Conservation (phyloP, 208 protist species). For the Leishmania guyanensis region DNA sequence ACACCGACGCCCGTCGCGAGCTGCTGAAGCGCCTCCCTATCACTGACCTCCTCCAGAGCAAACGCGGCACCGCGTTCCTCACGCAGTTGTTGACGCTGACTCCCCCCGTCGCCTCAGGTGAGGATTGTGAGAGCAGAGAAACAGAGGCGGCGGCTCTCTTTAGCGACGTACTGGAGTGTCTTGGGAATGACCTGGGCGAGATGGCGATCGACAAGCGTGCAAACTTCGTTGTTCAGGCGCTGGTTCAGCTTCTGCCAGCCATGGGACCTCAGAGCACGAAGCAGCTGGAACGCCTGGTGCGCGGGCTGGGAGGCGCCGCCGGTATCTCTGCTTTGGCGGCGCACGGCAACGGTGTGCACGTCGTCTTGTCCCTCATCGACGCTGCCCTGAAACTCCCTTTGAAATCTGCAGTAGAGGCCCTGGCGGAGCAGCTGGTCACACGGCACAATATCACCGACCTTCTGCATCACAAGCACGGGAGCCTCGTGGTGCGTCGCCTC, state of each 20-base stretch:
- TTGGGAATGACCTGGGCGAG: constrained; percentile 48
- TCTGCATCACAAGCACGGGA: constrained; percentile 62
- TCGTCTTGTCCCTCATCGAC: constrained; percentile 59
- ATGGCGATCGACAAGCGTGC: constrained; percentile 68
- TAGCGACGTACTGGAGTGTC: constrained; percentile 44
- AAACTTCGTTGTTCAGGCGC: constrained; percentile 86
- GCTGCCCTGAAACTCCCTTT: constrained; percentile 40
- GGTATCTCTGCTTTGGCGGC: constrained; percentile 42
- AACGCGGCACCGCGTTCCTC: constrained; percentile 77
- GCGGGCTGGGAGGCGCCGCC: constrained; percentile 47
- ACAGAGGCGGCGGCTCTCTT: constrained; percentile 41
- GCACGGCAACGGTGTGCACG: constrained; percentile 77
- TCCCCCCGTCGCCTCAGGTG: neutral
- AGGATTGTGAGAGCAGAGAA: constrained; percentile 7
- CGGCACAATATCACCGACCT: constrained; percentile 54
- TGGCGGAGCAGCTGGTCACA: constrained; percentile 55
- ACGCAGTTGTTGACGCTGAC: constrained; percentile 48
- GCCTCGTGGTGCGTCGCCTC: constrained; percentile 76
- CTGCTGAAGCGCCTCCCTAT: constrained; percentile 54
- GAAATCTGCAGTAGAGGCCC: constrained; percentile 47
- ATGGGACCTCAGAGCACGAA: constrained; percentile 34
- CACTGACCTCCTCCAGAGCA: constrained; percentile 53
- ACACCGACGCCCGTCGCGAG: constrained; percentile 34
- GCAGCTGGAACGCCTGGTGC: constrained; percentile 44
- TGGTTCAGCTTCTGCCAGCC: constrained; percentile 55